Conservation (phyloP, 148 eudicot genomes). For the Pouteria glomerata region DNA sequence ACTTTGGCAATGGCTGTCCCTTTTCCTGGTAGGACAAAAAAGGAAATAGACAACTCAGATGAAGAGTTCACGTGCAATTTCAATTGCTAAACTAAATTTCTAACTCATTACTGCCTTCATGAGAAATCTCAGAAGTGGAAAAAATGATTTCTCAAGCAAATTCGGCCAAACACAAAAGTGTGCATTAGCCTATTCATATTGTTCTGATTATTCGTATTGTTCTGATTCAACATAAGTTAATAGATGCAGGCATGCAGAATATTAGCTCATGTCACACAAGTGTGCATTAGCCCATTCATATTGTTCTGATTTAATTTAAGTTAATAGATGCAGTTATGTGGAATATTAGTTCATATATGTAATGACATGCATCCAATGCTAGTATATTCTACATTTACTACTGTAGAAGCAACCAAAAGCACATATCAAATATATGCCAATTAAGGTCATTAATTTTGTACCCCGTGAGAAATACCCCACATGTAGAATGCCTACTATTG, state of each 20-base stretch:
- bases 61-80: neutral
- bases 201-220: no score
- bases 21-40: constrained; percentile 45
- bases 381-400: neutral
- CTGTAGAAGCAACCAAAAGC: neutral
- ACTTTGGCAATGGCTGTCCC: constrained; percentile 82
- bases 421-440: neutral
- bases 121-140: neutral
- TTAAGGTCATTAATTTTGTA: neutral
- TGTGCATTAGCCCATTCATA: no score
- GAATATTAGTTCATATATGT: neutral
- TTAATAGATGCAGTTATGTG: neutral
- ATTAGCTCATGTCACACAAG: no score
- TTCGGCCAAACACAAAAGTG: no score
- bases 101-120: neutral
- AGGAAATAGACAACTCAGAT: neutral
- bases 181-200: no score
- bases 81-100: neutral
- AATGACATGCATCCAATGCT: neutral
- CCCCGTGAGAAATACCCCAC: neutral
- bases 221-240: no score
- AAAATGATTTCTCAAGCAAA: neutral
- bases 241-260: no score
- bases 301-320: neutral
- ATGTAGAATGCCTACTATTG: neutral